phyloP scores from a whole-genome alignment of 1,139 yeast species.

The Yamadazyma friedrichii region DNA sequence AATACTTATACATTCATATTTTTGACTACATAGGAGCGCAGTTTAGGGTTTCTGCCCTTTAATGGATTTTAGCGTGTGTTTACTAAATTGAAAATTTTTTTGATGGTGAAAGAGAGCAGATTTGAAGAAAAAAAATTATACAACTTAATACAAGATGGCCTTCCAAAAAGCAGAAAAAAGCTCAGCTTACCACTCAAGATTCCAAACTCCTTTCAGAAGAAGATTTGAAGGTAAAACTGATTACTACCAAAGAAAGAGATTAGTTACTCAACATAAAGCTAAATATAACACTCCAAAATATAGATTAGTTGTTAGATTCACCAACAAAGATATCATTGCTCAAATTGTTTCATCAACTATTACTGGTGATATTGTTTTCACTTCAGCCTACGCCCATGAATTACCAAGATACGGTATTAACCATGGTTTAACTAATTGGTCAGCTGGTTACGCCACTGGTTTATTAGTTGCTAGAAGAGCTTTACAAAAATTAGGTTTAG shows the following conservation, averaged over 20 bases:
- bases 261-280: slow-evolving; percentile 99
- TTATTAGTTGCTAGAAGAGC: slow-evolving; percentile 99
- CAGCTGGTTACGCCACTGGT: slow-evolving; percentile 99
- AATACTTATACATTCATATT: too few relatives aligned
- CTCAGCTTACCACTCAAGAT: slow-evolving; percentile 98
- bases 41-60: slow-evolving; percentile 1
- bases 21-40: too few relatives aligned
- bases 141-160: slow-evolving; percentile 51
- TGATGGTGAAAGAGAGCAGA: slow-evolving; percentile 1
- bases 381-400: slow-evolving; percentile 99
- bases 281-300: slow-evolving; percentile 99
- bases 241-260: slow-evolving; percentile 99
- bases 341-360: slow-evolving; percentile 96
- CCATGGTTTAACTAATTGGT: slow-evolving; percentile 99
- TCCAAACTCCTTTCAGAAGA: slow-evolving; percentile 99
- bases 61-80: slow-evolving; percentile 1
- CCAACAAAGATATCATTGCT: slow-evolving; percentile 99
- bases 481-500: slow-evolving; percentile 95
- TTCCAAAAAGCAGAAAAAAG: slow-evolving; percentile 73
- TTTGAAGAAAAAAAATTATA: slow-evolving; percentile 6
- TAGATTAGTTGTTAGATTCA: slow-evolving; percentile 99
- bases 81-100: slow-evolving; percentile 9
- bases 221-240: slow-evolving; percentile 99
- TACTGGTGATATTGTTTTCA: slow-evolving; percentile 93
- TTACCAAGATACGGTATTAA: slow-evolving; percentile 96